Evolutionary conservation across 2,329 filamentous ascomycete species (phyloP).

Genomic region (Penicillium sp.): DNA sequence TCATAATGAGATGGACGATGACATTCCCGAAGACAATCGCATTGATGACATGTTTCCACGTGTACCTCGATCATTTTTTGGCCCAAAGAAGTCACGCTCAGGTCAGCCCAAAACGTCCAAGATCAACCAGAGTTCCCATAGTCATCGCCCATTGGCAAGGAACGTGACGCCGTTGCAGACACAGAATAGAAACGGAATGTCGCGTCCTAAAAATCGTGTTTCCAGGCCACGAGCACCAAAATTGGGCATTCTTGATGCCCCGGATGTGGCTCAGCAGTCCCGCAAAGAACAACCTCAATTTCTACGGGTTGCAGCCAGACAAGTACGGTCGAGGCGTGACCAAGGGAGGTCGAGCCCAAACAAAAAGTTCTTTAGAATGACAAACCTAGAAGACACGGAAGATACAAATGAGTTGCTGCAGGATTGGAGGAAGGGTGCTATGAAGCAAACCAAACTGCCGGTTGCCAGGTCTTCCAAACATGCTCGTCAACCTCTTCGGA

Average conservation of each 20-base stretch:
- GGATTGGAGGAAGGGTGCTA: constrained; percentile 49
- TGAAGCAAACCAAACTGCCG: constrained; percentile 27
- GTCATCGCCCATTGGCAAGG: constrained; percentile 12
- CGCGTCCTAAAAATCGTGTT: constrained; percentile 23
- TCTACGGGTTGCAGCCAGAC: constrained; percentile 53
- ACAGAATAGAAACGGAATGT: constrained; percentile 32
- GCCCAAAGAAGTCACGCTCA: constrained; percentile 12
- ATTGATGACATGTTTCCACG: constrained; percentile 40
- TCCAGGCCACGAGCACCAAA: constrained; percentile 22
- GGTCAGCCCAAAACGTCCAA: constrained; percentile 5
- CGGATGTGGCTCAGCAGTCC: constrained; percentile 28
- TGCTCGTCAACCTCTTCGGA: constrained; percentile 22
- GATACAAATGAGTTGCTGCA: constrained; percentile 50
- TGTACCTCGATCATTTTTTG: constrained; percentile 17
- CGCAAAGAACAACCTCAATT: constrained; percentile 47
- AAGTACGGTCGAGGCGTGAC: constrained; percentile 46
- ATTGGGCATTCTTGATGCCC: constrained; percentile 52
- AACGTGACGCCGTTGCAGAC: constrained; percentile 30
- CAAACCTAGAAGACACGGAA: constrained; percentile 50
- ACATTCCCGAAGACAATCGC: constrained; percentile 39
- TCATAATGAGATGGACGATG: constrained; percentile 21
- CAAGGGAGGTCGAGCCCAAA: constrained; percentile 50
- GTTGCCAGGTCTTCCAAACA: constrained; percentile 16
- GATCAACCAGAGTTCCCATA: background rate
- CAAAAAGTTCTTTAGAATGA: constrained; percentile 51